A percentile compares a stretch with the other conserved stretches of the same genome.
These are phyloP conservation scores for Botryosphaeria dothidea DNA, from an alignment of 2,329 filamentous ascomycete genomes.

Conservation along the genomic window DNA sequence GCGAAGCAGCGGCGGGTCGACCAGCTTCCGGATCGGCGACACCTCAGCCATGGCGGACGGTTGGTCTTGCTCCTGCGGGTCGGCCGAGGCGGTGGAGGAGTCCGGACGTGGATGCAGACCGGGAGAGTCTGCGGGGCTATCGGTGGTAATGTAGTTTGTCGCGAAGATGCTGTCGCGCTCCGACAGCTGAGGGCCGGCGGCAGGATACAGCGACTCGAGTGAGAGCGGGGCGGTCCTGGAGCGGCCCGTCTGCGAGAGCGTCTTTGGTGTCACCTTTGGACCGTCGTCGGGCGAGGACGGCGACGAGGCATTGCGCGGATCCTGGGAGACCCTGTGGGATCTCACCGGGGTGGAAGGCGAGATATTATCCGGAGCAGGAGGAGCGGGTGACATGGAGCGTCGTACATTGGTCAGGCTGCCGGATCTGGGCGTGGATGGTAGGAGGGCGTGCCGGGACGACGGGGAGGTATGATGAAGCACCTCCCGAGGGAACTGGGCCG, in stretches of 20 bases:
- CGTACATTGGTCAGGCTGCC: slow-evolving; percentile 43
- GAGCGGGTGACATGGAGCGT: slow-evolving; percentile 43
- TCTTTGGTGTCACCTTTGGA: slow-evolving; percentile 33
- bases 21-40: slow-evolving; percentile 34
- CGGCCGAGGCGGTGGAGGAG: slow-evolving; percentile 23
- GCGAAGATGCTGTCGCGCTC: slow-evolving; percentile 66
- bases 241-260: slow-evolving; percentile 38
- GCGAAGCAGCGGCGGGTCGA: slow-evolving; percentile 33
- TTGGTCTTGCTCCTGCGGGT: slow-evolving; percentile 28
- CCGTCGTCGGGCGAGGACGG: slow-evolving; percentile 23
- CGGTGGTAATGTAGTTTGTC: slow-evolving; percentile 58
- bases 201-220: slow-evolving; percentile 37
- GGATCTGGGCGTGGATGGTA: slow-evolving; percentile 33
- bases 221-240: slow-evolving; percentile 40
- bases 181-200: slow-evolving; percentile 54
- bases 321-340: slow-evolving; percentile 31
- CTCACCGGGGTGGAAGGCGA: slow-evolving; percentile 44
- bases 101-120: slow-evolving; percentile 37
- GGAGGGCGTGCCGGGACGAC: slow-evolving; percentile 26
- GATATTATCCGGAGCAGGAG: slow-evolving; percentile 39
- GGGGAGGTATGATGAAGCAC: slow-evolving; percentile 8
- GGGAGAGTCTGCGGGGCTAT: slow-evolving; percentile 46
- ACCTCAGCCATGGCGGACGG: slow-evolving; percentile 30
- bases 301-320: slow-evolving; percentile 23
- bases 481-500: background rate